Conservation (phyloP, 345 rosid species). For the Turnera subulata region DNA sequence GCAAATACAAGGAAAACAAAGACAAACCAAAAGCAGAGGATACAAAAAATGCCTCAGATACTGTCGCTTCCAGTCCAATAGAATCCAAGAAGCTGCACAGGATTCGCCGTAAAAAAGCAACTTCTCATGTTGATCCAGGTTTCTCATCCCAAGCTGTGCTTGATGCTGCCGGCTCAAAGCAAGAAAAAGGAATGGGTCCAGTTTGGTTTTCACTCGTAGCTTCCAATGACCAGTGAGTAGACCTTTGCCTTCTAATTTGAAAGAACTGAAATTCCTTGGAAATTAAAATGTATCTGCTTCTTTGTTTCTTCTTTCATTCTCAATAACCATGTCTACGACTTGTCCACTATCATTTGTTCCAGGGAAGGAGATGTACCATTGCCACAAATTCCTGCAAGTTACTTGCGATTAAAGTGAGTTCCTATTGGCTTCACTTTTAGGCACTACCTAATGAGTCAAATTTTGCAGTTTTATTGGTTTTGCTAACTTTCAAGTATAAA, state of each 20-base stretch:
- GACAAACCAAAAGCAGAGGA: conserved; percentile 13
- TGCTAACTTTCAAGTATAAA: background rate
- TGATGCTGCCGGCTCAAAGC: conserved; percentile 15
- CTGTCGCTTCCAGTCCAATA: background rate
- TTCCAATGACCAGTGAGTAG: conserved; percentile 28
- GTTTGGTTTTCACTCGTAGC: conserved; percentile 32
- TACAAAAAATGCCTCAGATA: conserved; percentile 10
- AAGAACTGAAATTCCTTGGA: background rate
- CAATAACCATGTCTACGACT: conserved; percentile 19
- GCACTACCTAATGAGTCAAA: no score
- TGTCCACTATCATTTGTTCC: background rate
- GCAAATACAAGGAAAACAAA: conserved; percentile 12
- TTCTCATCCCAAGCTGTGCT: conserved; percentile 17
- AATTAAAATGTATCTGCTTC: conserved; percentile 2
- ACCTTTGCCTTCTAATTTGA: conserved; percentile 20
- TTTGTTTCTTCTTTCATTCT: background rate
- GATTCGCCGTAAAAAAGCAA: conserved; percentile 18
- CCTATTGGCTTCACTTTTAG: background rate
- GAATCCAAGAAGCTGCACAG: conserved; percentile 21
- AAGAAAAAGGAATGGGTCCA: conserved; percentile 20
- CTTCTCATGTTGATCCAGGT: conserved; percentile 1
- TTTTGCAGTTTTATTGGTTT: background rate
- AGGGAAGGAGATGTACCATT: conserved; percentile 30
- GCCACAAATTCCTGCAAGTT: conserved; percentile 29
- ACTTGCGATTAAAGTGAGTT: conserved; percentile 27